phyloP scores from a whole-genome alignment of 139 green algal species.

The Micractinium sp. region DNA sequence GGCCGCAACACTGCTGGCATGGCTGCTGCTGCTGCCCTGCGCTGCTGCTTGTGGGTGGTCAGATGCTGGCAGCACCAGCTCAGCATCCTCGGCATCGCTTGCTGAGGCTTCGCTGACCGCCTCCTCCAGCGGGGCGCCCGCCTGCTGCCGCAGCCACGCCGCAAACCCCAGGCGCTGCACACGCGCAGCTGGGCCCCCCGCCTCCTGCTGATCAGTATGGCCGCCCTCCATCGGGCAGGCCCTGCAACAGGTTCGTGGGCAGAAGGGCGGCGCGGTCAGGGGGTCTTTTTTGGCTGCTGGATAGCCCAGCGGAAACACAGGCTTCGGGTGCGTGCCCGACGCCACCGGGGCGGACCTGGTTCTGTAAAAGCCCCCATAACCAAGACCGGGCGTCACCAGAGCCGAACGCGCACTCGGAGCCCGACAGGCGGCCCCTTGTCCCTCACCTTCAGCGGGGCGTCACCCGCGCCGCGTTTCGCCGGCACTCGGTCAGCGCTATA shows the following conservation, averaged over 20 bases:
- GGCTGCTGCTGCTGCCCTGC: neutral
- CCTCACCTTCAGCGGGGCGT: too few relatives aligned
- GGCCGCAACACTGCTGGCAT: neutral
- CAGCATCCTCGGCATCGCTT: conserved; percentile 23
- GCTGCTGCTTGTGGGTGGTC: neutral
- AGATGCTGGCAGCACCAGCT: neutral
- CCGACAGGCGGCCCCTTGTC: too few relatives aligned
- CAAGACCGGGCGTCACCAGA: too few relatives aligned
- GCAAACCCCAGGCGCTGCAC: conserved; percentile 8
- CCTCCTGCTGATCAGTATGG: neutral
- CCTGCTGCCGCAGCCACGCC: conserved; percentile 13
- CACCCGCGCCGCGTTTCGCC: too few relatives aligned
- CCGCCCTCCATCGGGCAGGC: conserved; percentile 13
- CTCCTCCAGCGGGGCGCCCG: conserved; percentile 1
- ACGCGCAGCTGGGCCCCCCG: neutral
- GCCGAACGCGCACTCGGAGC: too few relatives aligned
- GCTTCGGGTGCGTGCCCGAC: neutral
- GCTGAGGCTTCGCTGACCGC: conserved; percentile 15
- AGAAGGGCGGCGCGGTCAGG: neutral
- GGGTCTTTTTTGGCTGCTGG: neutral
- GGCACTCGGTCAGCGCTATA: too few relatives aligned
- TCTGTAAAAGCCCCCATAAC: too few relatives aligned
- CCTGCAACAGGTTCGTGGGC: neutral
- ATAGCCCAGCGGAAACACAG: neutral
- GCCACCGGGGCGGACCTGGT: neutral